Conservation (phyloP, 2,329 filamentous ascomycete species). For the Exophiala spinifera region DNA sequence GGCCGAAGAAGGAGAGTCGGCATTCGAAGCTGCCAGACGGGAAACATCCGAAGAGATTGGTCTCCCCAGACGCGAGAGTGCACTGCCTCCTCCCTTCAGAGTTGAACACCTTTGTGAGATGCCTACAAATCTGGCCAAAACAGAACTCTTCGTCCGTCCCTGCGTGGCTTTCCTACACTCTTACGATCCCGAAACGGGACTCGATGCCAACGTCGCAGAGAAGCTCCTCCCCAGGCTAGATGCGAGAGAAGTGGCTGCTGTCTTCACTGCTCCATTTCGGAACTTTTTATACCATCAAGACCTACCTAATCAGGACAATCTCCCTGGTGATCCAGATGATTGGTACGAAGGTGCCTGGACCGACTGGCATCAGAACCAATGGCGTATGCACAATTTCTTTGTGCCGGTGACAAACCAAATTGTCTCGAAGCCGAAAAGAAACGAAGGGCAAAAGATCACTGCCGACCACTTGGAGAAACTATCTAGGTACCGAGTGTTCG, state of each 20-base stretch:
- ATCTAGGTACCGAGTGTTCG: constrained; percentile 78
- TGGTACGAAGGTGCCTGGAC: constrained; percentile 89
- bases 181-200: constrained; percentile 46
- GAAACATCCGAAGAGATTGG: constrained; percentile 95
- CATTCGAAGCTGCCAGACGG: constrained; percentile 77
- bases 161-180: constrained; percentile 76
- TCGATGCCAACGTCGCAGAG: constrained; percentile 59
- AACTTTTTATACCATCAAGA: constrained; percentile 69
- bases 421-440: constrained; percentile 58
- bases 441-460: constrained; percentile 42
- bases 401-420: constrained; percentile 72
- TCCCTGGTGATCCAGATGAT: constrained; percentile 51
- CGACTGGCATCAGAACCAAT: constrained; percentile 72
- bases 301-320: constrained; percentile 44
- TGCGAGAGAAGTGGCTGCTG: constrained; percentile 85
- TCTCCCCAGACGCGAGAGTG: constrained; percentile 60
- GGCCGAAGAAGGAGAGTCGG: constrained; percentile 51
- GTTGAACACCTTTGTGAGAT: constrained; percentile 86
- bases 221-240: constrained; percentile 76
- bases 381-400: constrained; percentile 89
- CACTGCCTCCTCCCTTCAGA: constrained; percentile 71
- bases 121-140: constrained; percentile 70
- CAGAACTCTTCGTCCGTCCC: constrained; percentile 69
- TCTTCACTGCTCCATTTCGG: constrained; percentile 85
- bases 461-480: constrained; percentile 44